phyloP scores from a whole-genome alignment of 352 stramenopile genomes.

The Pythium insidiosum region DNA sequence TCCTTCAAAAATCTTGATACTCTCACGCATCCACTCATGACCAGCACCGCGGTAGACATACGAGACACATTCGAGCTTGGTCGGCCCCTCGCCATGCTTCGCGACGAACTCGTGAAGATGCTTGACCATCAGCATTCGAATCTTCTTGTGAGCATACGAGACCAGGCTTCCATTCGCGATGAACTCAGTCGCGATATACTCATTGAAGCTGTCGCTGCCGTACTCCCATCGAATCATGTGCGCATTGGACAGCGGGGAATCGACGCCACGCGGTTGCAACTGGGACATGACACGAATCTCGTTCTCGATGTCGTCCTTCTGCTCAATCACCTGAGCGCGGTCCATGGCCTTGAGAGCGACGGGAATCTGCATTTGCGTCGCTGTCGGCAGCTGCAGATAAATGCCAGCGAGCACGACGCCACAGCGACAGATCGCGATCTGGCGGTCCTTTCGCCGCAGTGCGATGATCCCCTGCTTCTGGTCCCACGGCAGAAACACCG shows the following conservation, averaged over 20 bases:
- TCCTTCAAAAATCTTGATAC: constrained; percentile 55
- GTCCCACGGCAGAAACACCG: constrained; percentile 66
- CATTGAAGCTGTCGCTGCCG: constrained; percentile 54
- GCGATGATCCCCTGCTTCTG: constrained; percentile 53
- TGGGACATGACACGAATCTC: constrained; percentile 77
- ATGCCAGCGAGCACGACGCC: constrained; percentile 71
- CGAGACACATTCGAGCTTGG: constrained; percentile 72
- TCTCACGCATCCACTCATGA: constrained; percentile 74
- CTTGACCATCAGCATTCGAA: constrained; percentile 55
- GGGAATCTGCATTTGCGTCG: constrained; percentile 34
- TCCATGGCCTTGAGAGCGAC: constrained; percentile 84
- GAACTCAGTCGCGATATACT: constrained; percentile 80
- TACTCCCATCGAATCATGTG: constrained; percentile 80
- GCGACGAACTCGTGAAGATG: constrained; percentile 67
- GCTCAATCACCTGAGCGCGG: constrained; percentile 47
- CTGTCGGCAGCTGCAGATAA: constrained; percentile 52
- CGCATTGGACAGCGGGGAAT: constrained; percentile 54
- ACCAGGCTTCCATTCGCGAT: constrained; percentile 74
- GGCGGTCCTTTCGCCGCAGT: constrained; percentile 53
- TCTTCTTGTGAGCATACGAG: constrained; percentile 60
- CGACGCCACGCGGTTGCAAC: constrained; percentile 67
- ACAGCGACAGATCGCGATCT: constrained; percentile 69
- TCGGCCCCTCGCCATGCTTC: constrained; percentile 43
- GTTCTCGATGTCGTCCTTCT: constrained; percentile 75
- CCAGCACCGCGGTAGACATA: constrained; percentile 67